Evolutionary conservation across 192 early-diverging fungal species (phyloP).

Genomic region (Lobosporangium transversale): DNA sequence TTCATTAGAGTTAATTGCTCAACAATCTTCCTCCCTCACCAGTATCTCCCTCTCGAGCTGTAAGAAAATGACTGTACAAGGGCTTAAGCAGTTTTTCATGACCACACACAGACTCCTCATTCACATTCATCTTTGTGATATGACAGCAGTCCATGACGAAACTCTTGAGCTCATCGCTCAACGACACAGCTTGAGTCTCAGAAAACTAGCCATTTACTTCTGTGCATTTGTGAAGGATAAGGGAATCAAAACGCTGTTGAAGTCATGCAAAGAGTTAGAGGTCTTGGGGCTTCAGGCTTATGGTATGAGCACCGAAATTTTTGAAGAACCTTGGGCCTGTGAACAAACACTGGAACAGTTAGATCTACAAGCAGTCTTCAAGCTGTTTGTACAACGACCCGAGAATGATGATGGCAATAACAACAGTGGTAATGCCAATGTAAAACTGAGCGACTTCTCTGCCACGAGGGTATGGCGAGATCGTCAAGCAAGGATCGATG

Average conservation of each 20-base stretch:
- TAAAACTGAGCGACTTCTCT: neutral
- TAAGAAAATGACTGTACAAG: slow-evolving; percentile 3
- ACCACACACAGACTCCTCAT: neutral
- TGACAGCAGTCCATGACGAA: slow-evolving; percentile 9
- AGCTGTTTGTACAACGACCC: neutral
- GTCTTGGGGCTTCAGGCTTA: slow-evolving; percentile 22
- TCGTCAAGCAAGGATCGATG: slow-evolving; percentile 4
- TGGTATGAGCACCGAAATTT: slow-evolving; percentile 11
- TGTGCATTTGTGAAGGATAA: slow-evolving; percentile 7
- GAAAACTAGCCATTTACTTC: slow-evolving; percentile 29
- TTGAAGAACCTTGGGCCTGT: slow-evolving; percentile 27
- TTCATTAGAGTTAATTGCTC: neutral
- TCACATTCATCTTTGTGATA: slow-evolving; percentile 27
- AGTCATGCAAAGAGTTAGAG: neutral
- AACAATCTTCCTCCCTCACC: neutral
- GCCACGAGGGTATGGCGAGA: slow-evolving; percentile 9
- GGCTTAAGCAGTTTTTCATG: slow-evolving; percentile 14
- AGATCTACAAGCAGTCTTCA: slow-evolving; percentile 33
- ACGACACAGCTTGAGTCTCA: slow-evolving; percentile 1
- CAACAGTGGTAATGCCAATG: neutral
- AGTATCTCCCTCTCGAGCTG: slow-evolving; percentile 21
- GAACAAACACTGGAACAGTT: slow-evolving; percentile 17
- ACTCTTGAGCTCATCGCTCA: slow-evolving; percentile 2
- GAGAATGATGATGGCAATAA: neutral
- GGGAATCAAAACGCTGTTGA: slow-evolving; percentile 14